These are phyloP conservation scores for Penicillium fimorum DNA, from an alignment of 495 filamentous ascomycete species.

Conservation along the genomic window DNA sequence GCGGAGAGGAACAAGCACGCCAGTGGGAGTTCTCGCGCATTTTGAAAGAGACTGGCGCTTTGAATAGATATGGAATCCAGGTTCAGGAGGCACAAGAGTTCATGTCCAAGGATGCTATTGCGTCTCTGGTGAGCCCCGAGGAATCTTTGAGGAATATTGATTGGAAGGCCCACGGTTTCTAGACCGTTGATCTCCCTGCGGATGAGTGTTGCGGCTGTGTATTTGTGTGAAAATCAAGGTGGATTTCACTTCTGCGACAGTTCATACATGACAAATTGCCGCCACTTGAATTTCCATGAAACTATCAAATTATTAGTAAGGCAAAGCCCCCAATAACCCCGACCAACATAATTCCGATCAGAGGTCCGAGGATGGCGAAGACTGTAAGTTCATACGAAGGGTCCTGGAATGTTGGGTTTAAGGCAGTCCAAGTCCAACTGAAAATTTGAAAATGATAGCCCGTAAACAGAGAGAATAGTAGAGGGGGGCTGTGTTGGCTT, in stretches of 20 bases:
- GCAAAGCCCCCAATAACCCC: slow-evolving; percentile 6
- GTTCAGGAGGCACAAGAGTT: no score
- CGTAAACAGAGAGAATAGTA: no score
- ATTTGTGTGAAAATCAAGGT: not conserved
- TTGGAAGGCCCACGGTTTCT: not conserved
- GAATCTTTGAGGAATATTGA: no score
- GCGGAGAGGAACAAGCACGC: no score
- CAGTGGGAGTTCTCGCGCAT: no score
- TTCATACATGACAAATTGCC: slow-evolving; percentile 5
- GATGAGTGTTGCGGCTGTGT: not conserved
- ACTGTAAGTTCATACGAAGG: slow-evolving; percentile 55
- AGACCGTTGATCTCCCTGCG: not conserved
- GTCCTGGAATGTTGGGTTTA: slow-evolving; percentile 41
- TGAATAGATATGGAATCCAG: no score
- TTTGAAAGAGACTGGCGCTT: no score
- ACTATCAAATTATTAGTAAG: slow-evolving; percentile 9
- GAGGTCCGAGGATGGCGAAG: slow-evolving; percentile 42
- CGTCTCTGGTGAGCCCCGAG: no score
- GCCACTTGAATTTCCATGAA: slow-evolving; percentile 4
- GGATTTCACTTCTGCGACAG: not conserved
- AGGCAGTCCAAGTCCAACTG: no score
- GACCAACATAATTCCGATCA: slow-evolving; percentile 12
- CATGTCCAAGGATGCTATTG: no score
- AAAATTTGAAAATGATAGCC: no score
- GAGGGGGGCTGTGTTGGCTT: no score